Conservation (phyloP, 495 filamentous ascomycete genomes). For the Rhizodiscina lignyota region DNA sequence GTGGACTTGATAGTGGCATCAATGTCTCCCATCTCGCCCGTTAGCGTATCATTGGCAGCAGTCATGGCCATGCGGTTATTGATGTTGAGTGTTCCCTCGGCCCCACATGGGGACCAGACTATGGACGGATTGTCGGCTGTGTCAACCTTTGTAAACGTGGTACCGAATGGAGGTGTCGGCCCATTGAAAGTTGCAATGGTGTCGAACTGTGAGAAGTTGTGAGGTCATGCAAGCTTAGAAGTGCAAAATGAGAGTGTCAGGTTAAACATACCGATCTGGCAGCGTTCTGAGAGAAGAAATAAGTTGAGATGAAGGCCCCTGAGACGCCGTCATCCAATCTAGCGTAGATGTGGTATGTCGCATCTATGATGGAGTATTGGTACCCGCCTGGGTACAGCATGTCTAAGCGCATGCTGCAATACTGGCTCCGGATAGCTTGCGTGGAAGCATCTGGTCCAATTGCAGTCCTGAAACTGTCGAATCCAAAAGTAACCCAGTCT, state of each 20-base stretch:
- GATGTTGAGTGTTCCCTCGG: slow-evolving; percentile 21
- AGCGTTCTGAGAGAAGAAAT: slow-evolving; percentile 40
- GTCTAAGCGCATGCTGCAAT: slow-evolving; percentile 35
- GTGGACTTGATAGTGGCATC: slow-evolving; percentile 25
- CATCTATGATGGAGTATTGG: slow-evolving; percentile 34
- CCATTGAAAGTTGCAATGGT: slow-evolving; percentile 15
- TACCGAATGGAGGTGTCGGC: slow-evolving; percentile 11
- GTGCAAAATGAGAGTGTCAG: no score
- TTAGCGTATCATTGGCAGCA: slow-evolving; percentile 6
- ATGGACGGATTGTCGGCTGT: slow-evolving; percentile 13
- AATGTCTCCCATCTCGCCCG: slow-evolving; percentile 22
- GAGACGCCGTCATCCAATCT: slow-evolving; percentile 25
- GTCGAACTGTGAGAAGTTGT: slow-evolving; percentile 11
- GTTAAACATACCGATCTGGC: no score
- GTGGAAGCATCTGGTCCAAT: slow-evolving; percentile 5
- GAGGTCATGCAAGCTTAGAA: no score
- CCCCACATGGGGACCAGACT: slow-evolving; percentile 20
- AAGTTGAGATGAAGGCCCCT: slow-evolving; percentile 30
- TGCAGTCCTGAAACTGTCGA: slow-evolving; percentile 7
- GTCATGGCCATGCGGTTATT: slow-evolving; percentile 18
- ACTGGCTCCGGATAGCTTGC: slow-evolving; percentile 20
- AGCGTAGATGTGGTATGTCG: slow-evolving; percentile 33
- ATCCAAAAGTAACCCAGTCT: slow-evolving; percentile 7
- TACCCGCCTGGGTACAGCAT: slow-evolving; percentile 32
- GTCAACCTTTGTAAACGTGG: slow-evolving; percentile 18